Conservation (phyloP, 768 basidiomycete genomes). For the Harrya chromipes region DNA sequence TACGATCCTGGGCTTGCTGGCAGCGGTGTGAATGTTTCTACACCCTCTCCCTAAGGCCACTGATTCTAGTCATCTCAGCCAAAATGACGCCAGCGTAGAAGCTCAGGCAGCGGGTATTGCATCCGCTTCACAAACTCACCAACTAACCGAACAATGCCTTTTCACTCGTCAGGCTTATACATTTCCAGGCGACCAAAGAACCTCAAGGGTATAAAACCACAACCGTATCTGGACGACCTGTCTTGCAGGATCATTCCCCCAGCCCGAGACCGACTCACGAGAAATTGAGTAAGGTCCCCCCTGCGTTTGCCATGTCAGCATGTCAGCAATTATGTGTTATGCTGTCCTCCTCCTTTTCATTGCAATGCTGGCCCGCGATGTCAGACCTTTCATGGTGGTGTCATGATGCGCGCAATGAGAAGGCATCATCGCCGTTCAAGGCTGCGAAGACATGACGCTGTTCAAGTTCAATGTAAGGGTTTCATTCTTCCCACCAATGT, state of each 20-base stretch:
- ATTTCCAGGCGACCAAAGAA: neutral
- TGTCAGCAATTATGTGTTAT: too few relatives aligned
- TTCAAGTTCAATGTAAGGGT: neutral
- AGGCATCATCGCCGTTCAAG: neutral
- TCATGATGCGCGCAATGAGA: too few relatives aligned
- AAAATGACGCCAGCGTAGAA: too few relatives aligned
- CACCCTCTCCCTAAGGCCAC: too few relatives aligned
- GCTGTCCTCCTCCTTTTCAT: too few relatives aligned
- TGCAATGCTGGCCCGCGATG: too few relatives aligned
- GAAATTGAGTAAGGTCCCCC: neutral
- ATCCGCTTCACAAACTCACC: too few relatives aligned
- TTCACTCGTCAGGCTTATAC: neutral
- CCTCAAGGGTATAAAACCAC: constrained; percentile 4
- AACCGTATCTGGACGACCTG: neutral
- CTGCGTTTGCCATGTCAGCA: neutral
- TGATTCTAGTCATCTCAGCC: too few relatives aligned
- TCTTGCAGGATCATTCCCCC: neutral
- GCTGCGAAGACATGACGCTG: neutral
- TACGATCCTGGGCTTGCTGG: neutral
- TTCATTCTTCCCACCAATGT: neutral
- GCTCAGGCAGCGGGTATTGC: too few relatives aligned
- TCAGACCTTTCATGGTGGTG: too few relatives aligned
- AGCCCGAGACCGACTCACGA: neutral
- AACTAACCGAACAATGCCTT: too few relatives aligned
- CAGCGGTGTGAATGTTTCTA: neutral